These are phyloP conservation scores for Phialophora expanda DNA, from an alignment of 2,329 filamentous ascomycete species.

Conservation along the genomic window DNA sequence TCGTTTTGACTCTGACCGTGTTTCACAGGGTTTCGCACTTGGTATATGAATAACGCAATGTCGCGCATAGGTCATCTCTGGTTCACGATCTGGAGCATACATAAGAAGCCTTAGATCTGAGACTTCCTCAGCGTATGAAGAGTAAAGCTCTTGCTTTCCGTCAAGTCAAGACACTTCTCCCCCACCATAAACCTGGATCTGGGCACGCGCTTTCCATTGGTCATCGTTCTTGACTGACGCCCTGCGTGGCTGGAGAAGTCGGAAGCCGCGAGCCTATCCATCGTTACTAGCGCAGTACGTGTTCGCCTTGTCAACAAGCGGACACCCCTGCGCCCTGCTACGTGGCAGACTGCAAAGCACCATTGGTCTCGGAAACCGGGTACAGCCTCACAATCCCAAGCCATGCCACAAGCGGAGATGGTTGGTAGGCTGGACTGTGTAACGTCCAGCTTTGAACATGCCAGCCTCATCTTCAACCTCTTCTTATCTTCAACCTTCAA, in stretches of 20 bases:
- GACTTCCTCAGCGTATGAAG: neutral
- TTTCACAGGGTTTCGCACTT: too few relatives aligned
- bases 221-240: neutral
- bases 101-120: neutral
- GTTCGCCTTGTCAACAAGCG: neutral
- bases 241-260: neutral
- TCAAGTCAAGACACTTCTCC: neutral
- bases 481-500: neutral
- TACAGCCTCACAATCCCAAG: neutral
- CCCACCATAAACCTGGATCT: neutral
- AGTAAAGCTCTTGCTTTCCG: neutral
- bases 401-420: neutral
- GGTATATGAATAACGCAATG: too few relatives aligned
- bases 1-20: too few relatives aligned
- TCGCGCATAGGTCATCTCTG: too few relatives aligned
- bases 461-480: neutral
- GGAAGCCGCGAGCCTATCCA: neutral
- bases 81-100: too few relatives aligned
- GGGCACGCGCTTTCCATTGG: neutral
- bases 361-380: neutral
- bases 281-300: neutral
- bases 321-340: neutral
- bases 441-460: neutral
- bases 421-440: neutral
- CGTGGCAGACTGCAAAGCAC: neutral